These are phyloP conservation scores for Ceratocystis albifundus DNA, from an alignment of 2,329 filamentous ascomycete genomes.

Conservation along the genomic window DNA sequence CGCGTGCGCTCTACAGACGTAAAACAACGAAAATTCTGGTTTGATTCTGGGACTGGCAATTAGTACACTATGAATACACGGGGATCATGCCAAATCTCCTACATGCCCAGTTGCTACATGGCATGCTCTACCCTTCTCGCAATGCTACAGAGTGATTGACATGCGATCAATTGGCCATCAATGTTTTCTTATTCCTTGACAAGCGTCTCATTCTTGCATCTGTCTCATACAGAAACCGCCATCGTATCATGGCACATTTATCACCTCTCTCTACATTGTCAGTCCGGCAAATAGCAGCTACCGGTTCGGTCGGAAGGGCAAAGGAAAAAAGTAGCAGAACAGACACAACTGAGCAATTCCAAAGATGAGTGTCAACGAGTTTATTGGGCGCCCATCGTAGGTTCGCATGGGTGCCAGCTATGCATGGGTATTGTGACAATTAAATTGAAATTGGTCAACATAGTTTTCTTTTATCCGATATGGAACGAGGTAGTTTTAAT, in stretches of 20 bases:
- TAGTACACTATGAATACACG: slow-evolving; percentile 8
- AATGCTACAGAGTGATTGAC: background rate
- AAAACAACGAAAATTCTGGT: background rate
- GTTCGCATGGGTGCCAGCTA: background rate
- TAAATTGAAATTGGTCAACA: slow-evolving; percentile 5
- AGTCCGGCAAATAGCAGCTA: background rate
- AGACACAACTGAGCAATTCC: background rate
- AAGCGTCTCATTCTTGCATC: background rate
- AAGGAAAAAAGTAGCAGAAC: background rate
- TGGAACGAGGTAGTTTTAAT: background rate
- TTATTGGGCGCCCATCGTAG: background rate
- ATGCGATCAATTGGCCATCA: slow-evolving; percentile 1
- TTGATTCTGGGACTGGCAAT: background rate
- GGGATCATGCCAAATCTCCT: background rate
- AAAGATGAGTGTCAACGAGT: background rate
- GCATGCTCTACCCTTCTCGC: background rate
- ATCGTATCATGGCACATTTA: background rate
- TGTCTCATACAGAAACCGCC: background rate
- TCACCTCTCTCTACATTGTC: background rate
- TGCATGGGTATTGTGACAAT: background rate
- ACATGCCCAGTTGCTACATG: slow-evolving; percentile 3
- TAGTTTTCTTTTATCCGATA: background rate
- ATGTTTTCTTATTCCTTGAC: background rate
- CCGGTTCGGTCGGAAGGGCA: background rate
- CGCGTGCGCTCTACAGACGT: background rate